Percentiles rank a stretch among this genome's conserved stretches.
Evolutionary conservation across 805 yeast species (phyloP).

Genomic region (Metschnikowia gelsemii): DNA sequence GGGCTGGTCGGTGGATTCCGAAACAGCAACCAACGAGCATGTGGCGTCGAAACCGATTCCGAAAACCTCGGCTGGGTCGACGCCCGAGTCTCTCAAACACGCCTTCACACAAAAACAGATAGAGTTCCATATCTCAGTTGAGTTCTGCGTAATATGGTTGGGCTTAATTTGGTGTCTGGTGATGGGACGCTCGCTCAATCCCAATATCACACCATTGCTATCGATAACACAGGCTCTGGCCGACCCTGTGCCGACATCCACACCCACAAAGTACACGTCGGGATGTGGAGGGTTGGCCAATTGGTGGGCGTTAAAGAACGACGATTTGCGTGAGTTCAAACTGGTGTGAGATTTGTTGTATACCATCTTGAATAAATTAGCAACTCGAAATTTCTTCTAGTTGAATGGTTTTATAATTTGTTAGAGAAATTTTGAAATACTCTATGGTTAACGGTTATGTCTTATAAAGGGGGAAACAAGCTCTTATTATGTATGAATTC

Average conservation of each 20-base stretch:
- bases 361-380: slow-evolving; percentile 4
- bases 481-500: slow-evolving; percentile 1
- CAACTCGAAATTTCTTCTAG: neutral
- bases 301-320: slow-evolving; percentile 36
- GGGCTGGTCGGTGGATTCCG: slow-evolving; percentile 63
- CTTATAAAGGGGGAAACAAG: neutral
- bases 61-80: slow-evolving; percentile 62
- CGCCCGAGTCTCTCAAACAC: slow-evolving; percentile 70
- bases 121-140: slow-evolving; percentile 88
- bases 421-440: neutral
- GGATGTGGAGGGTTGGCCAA: slow-evolving; percentile 42
- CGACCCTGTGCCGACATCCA: slow-evolving; percentile 97
- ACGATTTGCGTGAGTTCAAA: slow-evolving; percentile 40
- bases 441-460: too few relatives aligned
- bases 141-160: slow-evolving; percentile 77
- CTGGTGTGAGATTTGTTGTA: slow-evolving; percentile 39
- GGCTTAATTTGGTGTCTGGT: slow-evolving; percentile 73
- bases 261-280: slow-evolving; percentile 66
- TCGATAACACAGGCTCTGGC: slow-evolving; percentile 94
- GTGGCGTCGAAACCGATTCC: slow-evolving; percentile 98
- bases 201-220: slow-evolving; percentile 74
- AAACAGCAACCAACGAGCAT: slow-evolving; percentile 84
- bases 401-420: neutral
- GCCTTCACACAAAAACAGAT: slow-evolving; percentile 79
- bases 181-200: slow-evolving; percentile 76